phyloP scores from a whole-genome alignment of 306 rosid species.

The Quercus aquifolioides region DNA sequence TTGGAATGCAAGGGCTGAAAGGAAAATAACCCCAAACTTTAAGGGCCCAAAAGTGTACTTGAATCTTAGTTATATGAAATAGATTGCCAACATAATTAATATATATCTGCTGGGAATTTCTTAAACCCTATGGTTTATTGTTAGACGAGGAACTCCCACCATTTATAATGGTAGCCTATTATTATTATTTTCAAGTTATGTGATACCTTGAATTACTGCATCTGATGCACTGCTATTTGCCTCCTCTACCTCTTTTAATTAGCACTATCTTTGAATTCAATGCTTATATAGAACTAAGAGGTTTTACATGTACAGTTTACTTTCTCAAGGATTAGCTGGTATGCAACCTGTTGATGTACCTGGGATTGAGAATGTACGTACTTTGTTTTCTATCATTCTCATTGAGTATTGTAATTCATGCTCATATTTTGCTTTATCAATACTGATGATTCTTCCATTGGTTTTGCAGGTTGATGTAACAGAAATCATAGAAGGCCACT shows the following conservation, averaged over 20 bases:
- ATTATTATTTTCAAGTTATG: not conserved
- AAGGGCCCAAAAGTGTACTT: too few species aligned
- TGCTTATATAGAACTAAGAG: conserved; percentile 1
- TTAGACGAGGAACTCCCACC: not conserved
- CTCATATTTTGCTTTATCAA: conserved; percentile 3
- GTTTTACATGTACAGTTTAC: conserved; percentile 42
- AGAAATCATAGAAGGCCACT: conserved; percentile 49
- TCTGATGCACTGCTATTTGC: not conserved
- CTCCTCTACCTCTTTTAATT: not conserved
- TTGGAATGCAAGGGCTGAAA: too few species aligned
- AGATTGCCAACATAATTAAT: not conserved
- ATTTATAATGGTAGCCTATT: not conserved
- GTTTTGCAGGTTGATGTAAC: conserved; percentile 57
- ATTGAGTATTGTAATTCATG: not conserved
- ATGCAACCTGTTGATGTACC: conserved; percentile 59
- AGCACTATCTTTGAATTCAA: conserved; percentile 6
- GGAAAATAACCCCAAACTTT: too few species aligned
- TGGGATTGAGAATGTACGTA: conserved; percentile 59
- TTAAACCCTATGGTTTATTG: not conserved
- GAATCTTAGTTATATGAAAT: too few species aligned
- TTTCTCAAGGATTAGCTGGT: conserved; percentile 66
- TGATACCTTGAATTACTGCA: conserved; percentile 8
- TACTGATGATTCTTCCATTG: conserved; percentile 4
- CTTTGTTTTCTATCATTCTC: not conserved
- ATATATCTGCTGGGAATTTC: not conserved